phyloP scores from a whole-genome alignment of 352 stramenopile species.

The Elongisporangium prolatum region DNA sequence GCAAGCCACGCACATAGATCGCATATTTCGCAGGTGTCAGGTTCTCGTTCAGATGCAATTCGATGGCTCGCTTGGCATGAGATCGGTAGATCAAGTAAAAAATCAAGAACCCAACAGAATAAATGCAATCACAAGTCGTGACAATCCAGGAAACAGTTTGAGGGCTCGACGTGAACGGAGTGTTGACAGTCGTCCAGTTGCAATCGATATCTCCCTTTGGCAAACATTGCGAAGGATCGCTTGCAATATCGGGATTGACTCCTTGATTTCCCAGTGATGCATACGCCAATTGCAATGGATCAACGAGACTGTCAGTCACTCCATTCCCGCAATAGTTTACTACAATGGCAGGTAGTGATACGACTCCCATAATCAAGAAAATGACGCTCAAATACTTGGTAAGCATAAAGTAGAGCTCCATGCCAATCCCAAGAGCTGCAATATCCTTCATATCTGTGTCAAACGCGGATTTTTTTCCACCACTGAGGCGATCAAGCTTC shows the following conservation, averaged over 20 bases:
- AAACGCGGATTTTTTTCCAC: conserved; percentile 58
- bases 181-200: conserved; percentile 56
- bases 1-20: conserved; percentile 70
- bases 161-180: conserved; percentile 58
- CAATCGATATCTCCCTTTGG: conserved; percentile 65
- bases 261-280: conserved; percentile 76
- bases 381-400: conserved; percentile 64
- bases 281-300: conserved; percentile 68
- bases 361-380: conserved; percentile 69
- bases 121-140: conserved; percentile 50
- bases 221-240: conserved; percentile 34
- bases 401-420: conserved; percentile 85
- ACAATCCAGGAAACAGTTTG: conserved; percentile 69
- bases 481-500: conserved; percentile 50
- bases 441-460: conserved; percentile 70
- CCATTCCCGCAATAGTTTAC: conserved; percentile 66
- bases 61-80: conserved; percentile 40
- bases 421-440: conserved; percentile 67
- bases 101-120: conserved; percentile 66
- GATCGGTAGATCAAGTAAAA: conserved; percentile 57
- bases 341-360: conserved; percentile 56
- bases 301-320: conserved; percentile 54
- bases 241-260: conserved; percentile 50
- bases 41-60: conserved; percentile 68
- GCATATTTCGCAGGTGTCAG: conserved; percentile 79